Percentiles rank a stretch among this genome's conserved stretches.
Evolutionary conservation across 176 grass and related monocot species (phyloP).

Genomic region (Oryza officinalis): DNA sequence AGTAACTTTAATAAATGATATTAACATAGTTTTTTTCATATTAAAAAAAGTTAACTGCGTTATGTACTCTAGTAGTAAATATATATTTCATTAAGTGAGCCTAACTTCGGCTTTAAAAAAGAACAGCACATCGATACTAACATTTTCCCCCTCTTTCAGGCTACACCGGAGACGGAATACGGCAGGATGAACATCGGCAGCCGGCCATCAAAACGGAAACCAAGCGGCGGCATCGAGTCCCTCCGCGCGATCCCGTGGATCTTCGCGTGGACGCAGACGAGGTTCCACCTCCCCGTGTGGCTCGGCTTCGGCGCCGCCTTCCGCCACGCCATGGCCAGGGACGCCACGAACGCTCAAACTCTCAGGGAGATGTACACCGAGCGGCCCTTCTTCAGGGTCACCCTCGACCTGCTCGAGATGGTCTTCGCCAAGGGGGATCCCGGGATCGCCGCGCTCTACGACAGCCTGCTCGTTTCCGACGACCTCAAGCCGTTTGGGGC

Average conservation of each 20-base stretch:
- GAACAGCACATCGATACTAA: too few relatives aligned
- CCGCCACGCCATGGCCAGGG: conserved; percentile 52
- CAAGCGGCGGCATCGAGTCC: conserved; percentile 67
- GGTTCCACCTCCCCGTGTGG: too few relatives aligned
- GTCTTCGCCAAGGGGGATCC: conserved; percentile 96
- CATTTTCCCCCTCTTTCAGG: neutral
- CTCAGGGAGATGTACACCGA: conserved; percentile 80
- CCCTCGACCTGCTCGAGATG: conserved; percentile 89
- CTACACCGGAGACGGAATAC: conserved; percentile 77
- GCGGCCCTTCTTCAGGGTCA: conserved; percentile 95
- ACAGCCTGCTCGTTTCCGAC: conserved; percentile 68
- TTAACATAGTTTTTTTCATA: too few relatives aligned
- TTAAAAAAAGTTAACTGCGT: too few relatives aligned
- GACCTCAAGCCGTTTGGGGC: conserved; percentile 58
- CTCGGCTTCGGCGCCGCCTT: too few relatives aligned
- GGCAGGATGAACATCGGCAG: conserved; percentile 94
- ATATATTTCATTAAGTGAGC: neutral
- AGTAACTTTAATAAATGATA: too few relatives aligned
- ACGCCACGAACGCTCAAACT: conserved; percentile 63
- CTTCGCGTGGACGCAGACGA: too few relatives aligned
- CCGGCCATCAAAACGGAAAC: conserved; percentile 77
- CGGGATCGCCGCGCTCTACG: conserved; percentile 67
- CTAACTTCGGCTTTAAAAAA: neutral
- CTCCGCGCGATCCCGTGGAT: conserved; percentile 97
- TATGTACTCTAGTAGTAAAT: too few relatives aligned